Conservation (phyloP, 148 eudicot species). For the Diospyros kaki region DNA sequence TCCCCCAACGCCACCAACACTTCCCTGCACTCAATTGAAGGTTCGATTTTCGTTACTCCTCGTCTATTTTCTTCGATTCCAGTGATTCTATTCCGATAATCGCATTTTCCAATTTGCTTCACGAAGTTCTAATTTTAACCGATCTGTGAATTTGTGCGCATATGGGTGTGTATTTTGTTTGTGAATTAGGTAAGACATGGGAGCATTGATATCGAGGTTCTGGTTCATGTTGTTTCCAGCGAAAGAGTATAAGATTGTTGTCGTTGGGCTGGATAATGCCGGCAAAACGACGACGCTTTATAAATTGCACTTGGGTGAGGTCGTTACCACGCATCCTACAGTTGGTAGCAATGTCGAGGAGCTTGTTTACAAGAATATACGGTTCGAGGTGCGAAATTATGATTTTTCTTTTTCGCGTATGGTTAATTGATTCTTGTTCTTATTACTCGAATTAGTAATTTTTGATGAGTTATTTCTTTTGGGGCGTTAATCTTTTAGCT, state of each 20-base stretch:
- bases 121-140: background rate
- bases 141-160: background rate
- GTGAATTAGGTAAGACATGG: conserved; percentile 41
- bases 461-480: background rate
- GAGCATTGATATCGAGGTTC: conserved; percentile 76
- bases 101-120: background rate
- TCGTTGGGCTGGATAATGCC: conserved; percentile 95
- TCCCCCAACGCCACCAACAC: no score
- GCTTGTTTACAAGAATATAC: conserved; percentile 87
- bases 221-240: conserved; percentile 99
- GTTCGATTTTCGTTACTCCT: background rate
- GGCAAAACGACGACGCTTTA: conserved; percentile 98
- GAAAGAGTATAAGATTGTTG: conserved; percentile 91
- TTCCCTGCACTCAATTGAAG: background rate
- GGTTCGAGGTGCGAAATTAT: conserved; percentile 59
- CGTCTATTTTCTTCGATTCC: background rate
- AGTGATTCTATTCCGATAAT: background rate
- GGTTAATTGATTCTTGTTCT: background rate
- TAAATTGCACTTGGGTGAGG: conserved; percentile 89
- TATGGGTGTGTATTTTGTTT: background rate
- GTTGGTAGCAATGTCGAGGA: conserved; percentile 98
- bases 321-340: conserved; percentile 89
- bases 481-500: background rate
- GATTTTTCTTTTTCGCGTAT: background rate
- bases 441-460: background rate